phyloP scores from a whole-genome alignment of 1,139 yeast genomes.

The Candida sp. region DNA sequence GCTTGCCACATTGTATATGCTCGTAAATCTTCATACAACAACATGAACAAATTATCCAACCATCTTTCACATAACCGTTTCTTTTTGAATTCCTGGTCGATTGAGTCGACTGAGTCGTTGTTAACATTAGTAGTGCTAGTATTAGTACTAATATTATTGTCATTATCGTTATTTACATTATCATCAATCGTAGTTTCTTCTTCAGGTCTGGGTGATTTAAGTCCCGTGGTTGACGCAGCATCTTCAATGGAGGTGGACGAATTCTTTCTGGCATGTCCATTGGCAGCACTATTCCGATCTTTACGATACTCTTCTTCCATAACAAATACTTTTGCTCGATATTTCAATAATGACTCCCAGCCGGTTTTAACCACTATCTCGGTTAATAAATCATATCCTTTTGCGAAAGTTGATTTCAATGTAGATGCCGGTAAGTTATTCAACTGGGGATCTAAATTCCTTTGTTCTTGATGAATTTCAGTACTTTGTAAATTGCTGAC shows the following conservation, averaged over 20 bases:
- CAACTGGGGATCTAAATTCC: constrained; percentile 63
- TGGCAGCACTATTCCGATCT: constrained; percentile 25
- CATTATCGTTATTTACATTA: not conserved
- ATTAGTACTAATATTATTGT: not conserved
- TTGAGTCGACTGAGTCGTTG: constrained; percentile 15
- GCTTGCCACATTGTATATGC: constrained; percentile 92
- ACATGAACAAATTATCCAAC: constrained; percentile 86
- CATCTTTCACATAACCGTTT: constrained; percentile 93
- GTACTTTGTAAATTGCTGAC: constrained; percentile 54
- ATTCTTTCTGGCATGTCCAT: constrained; percentile 14
- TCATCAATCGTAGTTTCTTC: constrained; percentile 6
- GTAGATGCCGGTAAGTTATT: constrained; percentile 72
- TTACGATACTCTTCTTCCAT: constrained; percentile 90
- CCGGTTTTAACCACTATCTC: constrained; percentile 70
- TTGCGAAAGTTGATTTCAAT: constrained; percentile 74
- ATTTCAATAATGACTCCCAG: constrained; percentile 82
- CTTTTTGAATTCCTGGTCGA: constrained; percentile 50
- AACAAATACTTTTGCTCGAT: constrained; percentile 83
- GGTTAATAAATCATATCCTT: constrained; percentile 78
- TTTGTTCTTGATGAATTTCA: constrained; percentile 50
- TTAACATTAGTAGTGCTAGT: not conserved
- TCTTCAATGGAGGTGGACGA: constrained; percentile 15
- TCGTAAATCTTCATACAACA: constrained; percentile 83
- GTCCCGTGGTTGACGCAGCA: constrained; percentile 32
- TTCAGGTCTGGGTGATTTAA: constrained; percentile 34